Evolutionary conservation across 306 rosid species (phyloP), one percentile per base, ranked within the genome.

Genomic region (Herpetospermum pedunculosum): DNA sequence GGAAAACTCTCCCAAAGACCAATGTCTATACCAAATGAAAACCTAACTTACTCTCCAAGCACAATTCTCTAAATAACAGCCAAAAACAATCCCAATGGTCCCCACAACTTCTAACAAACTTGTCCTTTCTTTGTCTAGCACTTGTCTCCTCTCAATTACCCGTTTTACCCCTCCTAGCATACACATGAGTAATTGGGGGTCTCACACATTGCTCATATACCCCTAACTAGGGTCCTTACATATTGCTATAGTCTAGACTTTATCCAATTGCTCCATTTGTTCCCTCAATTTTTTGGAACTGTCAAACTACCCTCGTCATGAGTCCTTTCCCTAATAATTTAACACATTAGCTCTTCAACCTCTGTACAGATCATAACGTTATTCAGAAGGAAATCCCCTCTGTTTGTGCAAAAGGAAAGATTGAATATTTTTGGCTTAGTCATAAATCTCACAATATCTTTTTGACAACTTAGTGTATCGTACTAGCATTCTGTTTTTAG

Each of bases 401-500:
- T 2, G 14, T 60, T 32, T 32, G 40, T 60, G 68, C 68, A 60
- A 8, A 60, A 0, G 15, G 43, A 60, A 30, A 60, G 14, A 30
- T 29, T 0, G 25, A 16, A 15, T 16, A 7, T 32, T 60, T 60
- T 60, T 60, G 41, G 26, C 69, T 60, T 60, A 16, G 26, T 8
- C 28, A 18, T 34, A 60, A 14, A 1, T 7, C 13, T 16, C 44
- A 15, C 68, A 16, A 25, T 37, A 34, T 32, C 38, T 23, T 40
- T 21, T 40, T 40, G 7, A 38, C 50, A 28, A 26, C 21, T 18
- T 29, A 8, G 32, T 29, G 21, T 71, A 12, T 10, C 8, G 0
- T 63, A n/a, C n/a, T 14, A 23, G 50, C 67, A 60, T 21, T 81
- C 32, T 55, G 54, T 53, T 70, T 78, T 78, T 49, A 47, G 21